Base-by-base conservation (phyloP, 495 filamentous ascomycete species). In the Trichoderma orchidacearum region DNA sequence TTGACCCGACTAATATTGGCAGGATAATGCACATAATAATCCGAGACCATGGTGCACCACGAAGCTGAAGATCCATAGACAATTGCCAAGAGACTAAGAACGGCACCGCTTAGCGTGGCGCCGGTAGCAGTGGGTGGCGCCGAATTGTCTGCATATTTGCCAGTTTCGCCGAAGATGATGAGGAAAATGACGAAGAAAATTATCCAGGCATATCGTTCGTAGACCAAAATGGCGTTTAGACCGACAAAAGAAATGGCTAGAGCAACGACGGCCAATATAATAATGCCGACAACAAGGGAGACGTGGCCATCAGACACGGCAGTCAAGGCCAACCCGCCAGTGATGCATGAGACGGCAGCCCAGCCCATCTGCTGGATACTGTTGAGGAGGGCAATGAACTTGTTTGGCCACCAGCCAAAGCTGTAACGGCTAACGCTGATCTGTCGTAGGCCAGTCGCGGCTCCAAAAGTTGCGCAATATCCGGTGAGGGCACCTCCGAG, bases 11-110 rank as follows among this genome's bases (percentile, higher is more conserved):
- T 67, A 6, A 75, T 78, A 23, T 73, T 65, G 52, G 70, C 72
- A 0, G 81, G 81, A 59, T 83, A 84, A 35, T 83, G 74, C 7
- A 80, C 79, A 61, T 84, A 84, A 61, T 79, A 85, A 60, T 85
- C 83, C 0, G 75, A 74, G 0, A 76, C 80, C 41, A 83, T 80
- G 5, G 81, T 79, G 25, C 72, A 74, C 80, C 83, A 81, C 31
- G 75, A 80, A 1, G 74, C 76, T n/a, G 76, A 25, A 3, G 41
- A 78, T 21, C 78, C 78, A 62, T 82, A 85, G 51, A 80, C 66
- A 56, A 84, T 72, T 51, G 75, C 69, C 23, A 83, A 65, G 56
- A 82, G 67, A 31, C 64, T 77, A 30, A 85, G 69, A 18, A 77
- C 70, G 13, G 70, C 67, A 2, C 74, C 80, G 13, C 75, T 72